Percentiles rank a stretch among this genome's conserved stretches.
phyloP scores from a whole-genome alignment of 2,329 filamentous ascomycete genomes.

The Botryotinia narcissicola region DNA sequence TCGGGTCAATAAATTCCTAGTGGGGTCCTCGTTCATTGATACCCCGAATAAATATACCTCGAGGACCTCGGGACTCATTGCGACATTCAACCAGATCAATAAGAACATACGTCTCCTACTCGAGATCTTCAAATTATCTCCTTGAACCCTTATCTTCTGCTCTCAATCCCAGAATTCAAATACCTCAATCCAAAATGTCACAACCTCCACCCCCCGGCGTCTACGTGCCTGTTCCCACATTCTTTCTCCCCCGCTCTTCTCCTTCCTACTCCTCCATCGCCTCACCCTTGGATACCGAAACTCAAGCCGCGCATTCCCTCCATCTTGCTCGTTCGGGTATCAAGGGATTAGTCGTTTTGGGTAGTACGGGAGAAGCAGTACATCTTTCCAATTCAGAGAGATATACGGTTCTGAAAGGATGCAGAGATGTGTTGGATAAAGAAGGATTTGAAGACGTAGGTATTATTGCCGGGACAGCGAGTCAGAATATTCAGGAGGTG shows the following conservation, averaged over 20 bases:
- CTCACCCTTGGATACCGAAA: constrained; percentile 44
- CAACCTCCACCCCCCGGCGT: constrained; percentile 37
- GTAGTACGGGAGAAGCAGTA: constrained; percentile 62
- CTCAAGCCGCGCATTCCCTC: constrained; percentile 57
- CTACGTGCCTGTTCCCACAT: constrained; percentile 58
- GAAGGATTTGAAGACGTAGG: constrained; percentile 58
- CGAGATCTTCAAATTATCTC: neutral
- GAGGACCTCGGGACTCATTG: neutral
- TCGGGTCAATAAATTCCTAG: constrained; percentile 19
- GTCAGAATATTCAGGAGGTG: constrained; percentile 56
- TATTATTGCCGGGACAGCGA: constrained; percentile 57
- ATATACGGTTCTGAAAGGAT: constrained; percentile 51
- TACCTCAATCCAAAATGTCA: constrained; percentile 24
- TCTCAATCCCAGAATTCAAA: neutral
- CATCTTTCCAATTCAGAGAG: constrained; percentile 58
- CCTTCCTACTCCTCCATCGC: constrained; percentile 31
- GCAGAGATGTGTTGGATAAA: constrained; percentile 53
- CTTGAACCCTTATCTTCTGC: neutral
- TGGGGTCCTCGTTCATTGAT: constrained; percentile 17
- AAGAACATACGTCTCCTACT: neutral
- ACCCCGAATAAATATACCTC: constrained; percentile 7
- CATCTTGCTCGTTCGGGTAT: constrained; percentile 60
- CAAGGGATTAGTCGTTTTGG: constrained; percentile 59
- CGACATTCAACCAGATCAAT: neutral
- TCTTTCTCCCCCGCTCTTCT: constrained; percentile 46